Conservation (phyloP, 495 filamentous ascomycete species). For the Neohortaea acidophila region DNA sequence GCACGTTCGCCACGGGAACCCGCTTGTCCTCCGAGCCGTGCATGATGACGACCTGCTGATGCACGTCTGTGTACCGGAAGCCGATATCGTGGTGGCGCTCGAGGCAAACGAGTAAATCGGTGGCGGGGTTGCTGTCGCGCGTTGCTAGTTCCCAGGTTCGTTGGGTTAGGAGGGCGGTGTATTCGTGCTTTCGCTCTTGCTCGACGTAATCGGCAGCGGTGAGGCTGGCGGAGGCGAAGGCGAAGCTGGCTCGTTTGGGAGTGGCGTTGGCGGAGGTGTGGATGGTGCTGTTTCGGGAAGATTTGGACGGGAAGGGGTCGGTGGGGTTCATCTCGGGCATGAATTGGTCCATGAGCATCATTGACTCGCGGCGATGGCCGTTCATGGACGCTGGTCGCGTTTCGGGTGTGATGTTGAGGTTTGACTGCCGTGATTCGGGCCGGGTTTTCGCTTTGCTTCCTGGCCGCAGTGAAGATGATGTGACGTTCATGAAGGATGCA, state of each 20-base stretch:
- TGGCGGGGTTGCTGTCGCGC: constrained; percentile 78
- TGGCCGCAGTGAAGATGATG: constrained; percentile 56
- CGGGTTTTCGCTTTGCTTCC: constrained; percentile 2
- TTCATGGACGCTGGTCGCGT: constrained; percentile 16
- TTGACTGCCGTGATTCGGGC: constrained; percentile 34
- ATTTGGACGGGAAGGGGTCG: constrained; percentile 6
- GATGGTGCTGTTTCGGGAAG: neutral
- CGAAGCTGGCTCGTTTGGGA: constrained; percentile 17
- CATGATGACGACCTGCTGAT: constrained; percentile 75
- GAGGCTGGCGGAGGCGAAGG: constrained; percentile 10
- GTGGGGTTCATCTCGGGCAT: constrained; percentile 19
- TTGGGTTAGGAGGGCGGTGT: constrained; percentile 75
- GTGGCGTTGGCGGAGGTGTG: constrained; percentile 13
- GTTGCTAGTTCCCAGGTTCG: constrained; percentile 93
- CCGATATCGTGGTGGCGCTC: constrained; percentile 85
- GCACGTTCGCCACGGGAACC: constrained; percentile 87
- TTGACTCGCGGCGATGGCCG: constrained; percentile 22
- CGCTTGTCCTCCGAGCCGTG: constrained; percentile 83
- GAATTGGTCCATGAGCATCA: constrained; percentile 29
- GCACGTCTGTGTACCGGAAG: constrained; percentile 94
- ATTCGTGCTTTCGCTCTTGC: constrained; percentile 30
- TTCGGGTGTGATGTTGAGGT: constrained; percentile 28
- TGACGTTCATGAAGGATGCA: constrained; percentile 84
- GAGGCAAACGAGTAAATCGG: constrained; percentile 82
- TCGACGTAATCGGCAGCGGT: constrained; percentile 16